Evolutionary conservation across 768 basidiomycete genomes (phyloP).

Genomic region (Hygrocybe coccinea): DNA sequence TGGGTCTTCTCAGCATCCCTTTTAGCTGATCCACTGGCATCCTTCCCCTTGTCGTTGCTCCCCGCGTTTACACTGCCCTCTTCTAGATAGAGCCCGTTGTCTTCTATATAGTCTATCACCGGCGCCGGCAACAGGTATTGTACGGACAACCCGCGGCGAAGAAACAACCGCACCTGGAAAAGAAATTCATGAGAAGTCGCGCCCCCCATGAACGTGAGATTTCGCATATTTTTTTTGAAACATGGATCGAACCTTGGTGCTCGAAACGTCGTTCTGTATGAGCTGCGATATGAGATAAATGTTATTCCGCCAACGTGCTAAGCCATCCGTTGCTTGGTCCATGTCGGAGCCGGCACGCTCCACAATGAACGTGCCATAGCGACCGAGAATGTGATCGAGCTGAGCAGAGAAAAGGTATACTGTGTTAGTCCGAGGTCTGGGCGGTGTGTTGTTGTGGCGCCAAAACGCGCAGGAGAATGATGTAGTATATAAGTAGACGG

Average conservation of each 20-base stretch:
- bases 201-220: not conserved
- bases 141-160: slow-evolving; percentile 74
- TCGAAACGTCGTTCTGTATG: slow-evolving; percentile 96
- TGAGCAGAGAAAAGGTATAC: slow-evolving; percentile 29
- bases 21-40: slow-evolving; percentile 1
- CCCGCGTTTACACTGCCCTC: slow-evolving; percentile 33
- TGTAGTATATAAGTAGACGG: slow-evolving; percentile 7
- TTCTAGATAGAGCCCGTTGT: slow-evolving; percentile 71
- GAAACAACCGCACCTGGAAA: slow-evolving; percentile 55
- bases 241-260: slow-evolving; percentile 63
- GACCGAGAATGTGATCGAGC: slow-evolving; percentile 94
- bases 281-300: slow-evolving; percentile 90
- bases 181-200: not conserved
- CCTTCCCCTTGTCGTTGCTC: slow-evolving; percentile 16
- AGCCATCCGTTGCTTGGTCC: slow-evolving; percentile 70
- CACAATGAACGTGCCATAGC: slow-evolving; percentile 91
- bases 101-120: slow-evolving; percentile 93
- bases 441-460: too few species aligned
- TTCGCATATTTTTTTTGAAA: not conserved
- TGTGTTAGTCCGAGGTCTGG: not conserved
- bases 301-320: slow-evolving; percentile 75
- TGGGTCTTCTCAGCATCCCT: not conserved
- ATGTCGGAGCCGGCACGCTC: slow-evolving; percentile 93
- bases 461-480: not conserved
- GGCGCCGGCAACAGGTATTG: slow-evolving; percentile 87